A percentile compares a stretch with the other conserved stretches of the same genome.
phyloP scores from a whole-genome alignment of 23 red algal genomes.

The Gracilariopsis chorda region DNA sequence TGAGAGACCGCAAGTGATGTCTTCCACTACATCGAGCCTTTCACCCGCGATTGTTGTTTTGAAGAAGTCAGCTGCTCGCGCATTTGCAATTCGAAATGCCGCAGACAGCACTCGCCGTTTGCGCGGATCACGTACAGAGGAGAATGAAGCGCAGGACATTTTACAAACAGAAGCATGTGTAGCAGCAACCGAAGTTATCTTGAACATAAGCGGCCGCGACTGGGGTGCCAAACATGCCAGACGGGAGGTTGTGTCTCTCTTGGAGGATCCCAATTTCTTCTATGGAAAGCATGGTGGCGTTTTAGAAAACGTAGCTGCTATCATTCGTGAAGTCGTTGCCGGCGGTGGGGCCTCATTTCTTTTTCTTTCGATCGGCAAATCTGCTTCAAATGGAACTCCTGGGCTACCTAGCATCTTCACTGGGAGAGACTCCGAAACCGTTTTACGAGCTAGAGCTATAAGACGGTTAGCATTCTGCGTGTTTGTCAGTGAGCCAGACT shows the following conservation, averaged over 20 bases:
- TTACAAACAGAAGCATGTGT: slow-evolving; percentile 18
- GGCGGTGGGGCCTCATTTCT: slow-evolving; percentile 45
- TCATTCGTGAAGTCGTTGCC: slow-evolving; percentile 59
- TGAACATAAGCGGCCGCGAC: slow-evolving; percentile 41
- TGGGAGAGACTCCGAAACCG: slow-evolving; percentile 62
- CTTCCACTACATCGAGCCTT: slow-evolving; percentile 23
- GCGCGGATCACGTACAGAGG: not conserved
- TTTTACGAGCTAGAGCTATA: slow-evolving; percentile 44
- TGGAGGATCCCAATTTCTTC: slow-evolving; percentile 80
- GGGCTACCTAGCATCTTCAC: slow-evolving; percentile 65
- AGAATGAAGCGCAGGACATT: not conserved
- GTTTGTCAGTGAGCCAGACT: slow-evolving; percentile 55
- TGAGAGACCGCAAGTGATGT: slow-evolving; percentile 42
- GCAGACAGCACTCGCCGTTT: slow-evolving; percentile 12
- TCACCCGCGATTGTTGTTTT: slow-evolving; percentile 26
- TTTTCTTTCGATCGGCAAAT: slow-evolving; percentile 22
- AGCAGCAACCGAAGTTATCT: slow-evolving; percentile 40
- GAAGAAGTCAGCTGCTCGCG: slow-evolving; percentile 27
- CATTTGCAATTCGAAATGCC: slow-evolving; percentile 2
- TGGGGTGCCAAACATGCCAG: slow-evolving; percentile 62
- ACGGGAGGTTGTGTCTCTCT: slow-evolving; percentile 44
- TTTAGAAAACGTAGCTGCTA: slow-evolving; percentile 30
- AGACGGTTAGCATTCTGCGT: slow-evolving; percentile 64
- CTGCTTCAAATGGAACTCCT: slow-evolving; percentile 16
- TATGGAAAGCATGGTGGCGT: slow-evolving; percentile 49